Conservation (phyloP, 768 basidiomycete genomes). For the Tylopilus balloui region DNA sequence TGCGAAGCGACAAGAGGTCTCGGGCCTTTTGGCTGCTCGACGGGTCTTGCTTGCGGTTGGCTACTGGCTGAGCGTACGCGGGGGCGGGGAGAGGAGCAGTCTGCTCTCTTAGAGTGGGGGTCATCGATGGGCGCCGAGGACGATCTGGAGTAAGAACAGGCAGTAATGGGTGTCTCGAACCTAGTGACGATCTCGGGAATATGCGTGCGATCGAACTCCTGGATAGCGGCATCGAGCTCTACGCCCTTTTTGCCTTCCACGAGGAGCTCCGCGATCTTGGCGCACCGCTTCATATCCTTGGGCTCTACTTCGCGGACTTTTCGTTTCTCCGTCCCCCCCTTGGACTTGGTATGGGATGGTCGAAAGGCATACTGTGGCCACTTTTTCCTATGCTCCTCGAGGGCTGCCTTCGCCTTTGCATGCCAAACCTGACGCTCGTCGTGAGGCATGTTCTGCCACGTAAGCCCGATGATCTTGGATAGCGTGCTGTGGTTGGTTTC, state of each 20-base stretch:
- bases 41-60: conserved; percentile 15
- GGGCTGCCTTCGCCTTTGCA: conserved; percentile 64
- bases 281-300: conserved; percentile 57
- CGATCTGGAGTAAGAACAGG: conserved; percentile 63
- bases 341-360: conserved; percentile 45
- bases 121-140: conserved; percentile 56
- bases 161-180: conserved; percentile 71
- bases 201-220: conserved; percentile 51
- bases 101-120: conserved; percentile 31
- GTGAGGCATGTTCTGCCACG: conserved; percentile 74
- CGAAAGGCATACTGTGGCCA: conserved; percentile 75
- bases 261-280: conserved; percentile 64
- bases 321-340: conserved; percentile 31
- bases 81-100: conserved; percentile 18
- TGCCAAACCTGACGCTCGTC: conserved; percentile 79
- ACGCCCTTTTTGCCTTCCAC: conserved; percentile 62
- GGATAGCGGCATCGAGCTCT: conserved; percentile 57
- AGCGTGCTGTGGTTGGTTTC: conserved; percentile 82
- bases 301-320: conserved; percentile 37
- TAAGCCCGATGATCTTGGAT: conserved; percentile 80
- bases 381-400: conserved; percentile 65
- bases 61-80: conserved; percentile 24
- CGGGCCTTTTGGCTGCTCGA: conserved; percentile 1
- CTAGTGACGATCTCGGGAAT: conserved; percentile 62
- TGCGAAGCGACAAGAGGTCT: conserved; percentile 13